Evolutionary conservation across 129 eudicot species (phyloP), one percentile per base, ranked within the genome.

Genomic region (Gnaphalium uliginosum): DNA sequence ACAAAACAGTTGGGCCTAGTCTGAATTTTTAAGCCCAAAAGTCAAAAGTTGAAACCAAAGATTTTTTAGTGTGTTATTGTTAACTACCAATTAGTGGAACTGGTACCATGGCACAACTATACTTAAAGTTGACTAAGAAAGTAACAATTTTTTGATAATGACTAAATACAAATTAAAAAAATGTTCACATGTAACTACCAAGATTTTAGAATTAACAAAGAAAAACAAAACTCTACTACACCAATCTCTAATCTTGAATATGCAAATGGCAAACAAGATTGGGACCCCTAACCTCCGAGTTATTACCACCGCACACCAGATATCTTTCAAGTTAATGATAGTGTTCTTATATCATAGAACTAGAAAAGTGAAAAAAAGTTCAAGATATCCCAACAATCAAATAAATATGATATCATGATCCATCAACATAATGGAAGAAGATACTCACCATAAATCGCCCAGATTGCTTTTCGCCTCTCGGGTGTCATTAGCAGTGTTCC

Each of bases 401-500:
- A 66, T 62, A 41, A 35, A n/a, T 6, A 15, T 23, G 25, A 50
- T 8, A 72, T 22, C 43, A 62, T 29, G 24, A 63, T 60, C 53
- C 30, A 62, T 46, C 57, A 48, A 30, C 2, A 65, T 53, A 58
- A 72, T 9, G 17, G 33, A 41, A 25, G 53, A 64, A 68, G 69
- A 79, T 51, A 39, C 87, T 82, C 59, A 91, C 99, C 99, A 51
- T 95, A 95, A 70, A 95, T 95, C n/a, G 99, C 99, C 99, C 99
- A 95, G 54, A 91, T 89, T 62, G 99, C 99, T 81, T 78, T 89
- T 72, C 92, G 86, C 71, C 89, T 95, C 80, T 89, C 95, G 0
- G 97, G 97, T 27, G 99, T 91, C 99, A 95, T 95, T 41, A 95
- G 85, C 79, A 82, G 65, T 30, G 99, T 95, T 59, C 99, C 99